Percentiles rank a stretch among this genome's conserved stretches.
Evolutionary conservation across 768 basidiomycete species (phyloP).

Genomic region (Rhodocollybia butyracea): DNA sequence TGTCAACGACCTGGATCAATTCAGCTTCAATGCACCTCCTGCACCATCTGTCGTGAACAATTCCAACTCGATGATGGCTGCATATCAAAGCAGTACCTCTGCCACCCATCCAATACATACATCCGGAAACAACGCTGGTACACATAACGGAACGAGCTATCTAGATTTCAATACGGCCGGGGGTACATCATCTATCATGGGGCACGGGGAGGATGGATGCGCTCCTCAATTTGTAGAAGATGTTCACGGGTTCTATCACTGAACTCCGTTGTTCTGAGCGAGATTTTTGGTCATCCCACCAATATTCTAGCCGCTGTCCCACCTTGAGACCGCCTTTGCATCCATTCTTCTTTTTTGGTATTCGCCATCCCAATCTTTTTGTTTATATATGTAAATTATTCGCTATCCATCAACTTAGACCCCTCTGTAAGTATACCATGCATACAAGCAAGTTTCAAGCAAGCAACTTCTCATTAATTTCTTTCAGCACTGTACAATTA

Average conservation of each 20-base stretch:
- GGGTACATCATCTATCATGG: background rate
- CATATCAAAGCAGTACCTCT: background rate
- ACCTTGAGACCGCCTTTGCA: background rate
- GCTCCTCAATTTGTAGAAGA: background rate
- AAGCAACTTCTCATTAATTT: background rate
- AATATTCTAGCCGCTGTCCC: no score
- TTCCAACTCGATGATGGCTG: background rate
- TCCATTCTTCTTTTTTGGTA: background rate
- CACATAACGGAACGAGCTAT: background rate
- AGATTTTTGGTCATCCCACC: background rate
- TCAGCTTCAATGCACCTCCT: slow-evolving; percentile 42
- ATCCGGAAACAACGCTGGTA: background rate
- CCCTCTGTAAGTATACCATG: no score
- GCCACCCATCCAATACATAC: background rate
- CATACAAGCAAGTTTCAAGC: no score
- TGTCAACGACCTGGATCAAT: slow-evolving; percentile 45
- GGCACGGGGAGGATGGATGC: slow-evolving; percentile 2
- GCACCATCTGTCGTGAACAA: slow-evolving; percentile 2
- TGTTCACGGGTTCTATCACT: slow-evolving; percentile 2
- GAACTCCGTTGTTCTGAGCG: background rate
- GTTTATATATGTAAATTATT: background rate
- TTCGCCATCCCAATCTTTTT: background rate
- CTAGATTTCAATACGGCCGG: background rate
- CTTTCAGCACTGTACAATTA: background rate
- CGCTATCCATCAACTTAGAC: no score